Evolutionary conservation across 768 basidiomycete species (phyloP), one percentile per base, ranked within the genome.

Genomic region (Saitozyma sp.): DNA sequence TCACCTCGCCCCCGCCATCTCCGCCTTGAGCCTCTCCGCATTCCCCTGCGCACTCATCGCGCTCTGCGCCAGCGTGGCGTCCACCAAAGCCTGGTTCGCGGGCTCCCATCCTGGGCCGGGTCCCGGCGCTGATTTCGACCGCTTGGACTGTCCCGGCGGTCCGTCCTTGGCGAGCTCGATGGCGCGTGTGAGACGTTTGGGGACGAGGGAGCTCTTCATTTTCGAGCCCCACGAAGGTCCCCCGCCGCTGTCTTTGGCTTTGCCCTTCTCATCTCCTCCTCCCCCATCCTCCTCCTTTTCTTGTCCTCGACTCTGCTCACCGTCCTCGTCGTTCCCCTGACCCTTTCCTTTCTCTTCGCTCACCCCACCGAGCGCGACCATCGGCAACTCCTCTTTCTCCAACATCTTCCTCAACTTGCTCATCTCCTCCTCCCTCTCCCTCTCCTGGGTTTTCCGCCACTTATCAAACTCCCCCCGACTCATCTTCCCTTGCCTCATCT

Each of bases 31-130:
- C 59, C n/a, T 61, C 42, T 48, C 59, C 14, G 59, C 59, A 5
- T 50, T 37, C 20, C n/a, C 17, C 29, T 61, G 51, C 1, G 59
- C 59, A 40, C 54, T 61, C 16, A 19, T 61, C 14, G 59, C 59
- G 39, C 59, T 61, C 52, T 61, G 14, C 42, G 53, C 53, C 42
- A 61, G 42, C 6, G 61, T 55, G 13, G 65, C 65, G 9, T 52
- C 50, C 6, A 58, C 65, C 19, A 59, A n/a, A 43, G 65, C 50
- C 46, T 63, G 37, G 13, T 62, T 43, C 11, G 65, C 65, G 2
- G 57, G 46, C 37, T 54, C 57, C 65, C 65, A 67, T 0, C 65
- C 65, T 43, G 61, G 61, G 2, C 60, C 62, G 45, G 20, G 45
- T 5, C 58, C 54, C n/a, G 58, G 62, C 29, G 46, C 41, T 6